phyloP scores from a whole-genome alignment of 2,329 filamentous ascomycete genomes.

The Aureobasidium sp. region DNA sequence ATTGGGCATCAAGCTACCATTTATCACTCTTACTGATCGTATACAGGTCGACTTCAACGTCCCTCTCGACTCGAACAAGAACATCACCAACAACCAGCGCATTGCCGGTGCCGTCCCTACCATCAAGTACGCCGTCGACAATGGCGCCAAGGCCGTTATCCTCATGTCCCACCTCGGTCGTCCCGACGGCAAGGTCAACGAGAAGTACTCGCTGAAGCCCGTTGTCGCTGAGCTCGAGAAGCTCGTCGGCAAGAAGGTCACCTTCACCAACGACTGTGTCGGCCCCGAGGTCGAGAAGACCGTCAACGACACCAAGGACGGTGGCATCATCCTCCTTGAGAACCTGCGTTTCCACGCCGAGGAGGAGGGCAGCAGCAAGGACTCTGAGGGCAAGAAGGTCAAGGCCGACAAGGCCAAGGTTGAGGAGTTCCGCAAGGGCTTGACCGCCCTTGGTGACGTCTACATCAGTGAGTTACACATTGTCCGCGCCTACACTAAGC shows the following conservation, averaged over 20 bases:
- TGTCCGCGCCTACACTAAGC: background rate
- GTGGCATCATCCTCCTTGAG: conserved; percentile 84
- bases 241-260: conserved; percentile 65
- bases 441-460: conserved; percentile 90
- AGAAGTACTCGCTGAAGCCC: conserved; percentile 91
- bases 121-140: conserved; percentile 32
- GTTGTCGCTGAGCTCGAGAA: conserved; percentile 72
- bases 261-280: conserved; percentile 84
- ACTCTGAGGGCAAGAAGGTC: conserved; percentile 89
- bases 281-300: conserved; percentile 83
- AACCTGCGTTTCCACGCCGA: conserved; percentile 98
- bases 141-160: conserved; percentile 58
- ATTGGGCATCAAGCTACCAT: conserved; percentile 9
- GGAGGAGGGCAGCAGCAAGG: conserved; percentile 95
- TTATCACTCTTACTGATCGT: background rate
- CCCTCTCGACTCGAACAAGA: conserved; percentile 79
- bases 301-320: conserved; percentile 72
- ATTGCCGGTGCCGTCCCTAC: conserved; percentile 71
- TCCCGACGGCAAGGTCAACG: conserved; percentile 79
- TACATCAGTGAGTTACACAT: conserved; percentile 70
- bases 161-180: conserved; percentile 99
- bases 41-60: conserved; percentile 98
- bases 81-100: conserved; percentile 93
- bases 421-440: conserved; percentile 84
- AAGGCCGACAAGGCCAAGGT: conserved; percentile 91